Percentiles rank a stretch among this genome's conserved stretches.
These are phyloP conservation scores for Neocatenulostroma microsporum DNA, from an alignment of 2,329 filamentous ascomycete genomes.

Conservation along the genomic window DNA sequence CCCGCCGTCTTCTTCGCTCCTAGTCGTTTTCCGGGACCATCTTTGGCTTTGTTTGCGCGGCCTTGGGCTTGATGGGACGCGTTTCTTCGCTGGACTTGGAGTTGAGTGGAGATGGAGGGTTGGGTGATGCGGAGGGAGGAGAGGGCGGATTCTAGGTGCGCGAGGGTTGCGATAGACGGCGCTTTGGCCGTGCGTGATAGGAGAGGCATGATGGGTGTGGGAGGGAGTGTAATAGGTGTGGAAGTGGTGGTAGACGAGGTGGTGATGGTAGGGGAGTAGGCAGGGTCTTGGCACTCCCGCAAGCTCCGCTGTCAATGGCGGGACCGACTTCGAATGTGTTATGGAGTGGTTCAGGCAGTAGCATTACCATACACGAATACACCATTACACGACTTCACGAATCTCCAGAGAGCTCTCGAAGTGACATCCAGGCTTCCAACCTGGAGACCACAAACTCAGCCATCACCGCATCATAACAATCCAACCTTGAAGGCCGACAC, in stretches of 20 bases:
- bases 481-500: too few species aligned
- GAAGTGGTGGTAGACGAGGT: neutral
- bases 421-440: too few species aligned
- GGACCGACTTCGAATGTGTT: neutral
- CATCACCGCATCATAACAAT: too few species aligned
- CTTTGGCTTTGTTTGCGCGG: conserved; percentile 61
- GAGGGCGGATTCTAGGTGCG: conserved; percentile 25
- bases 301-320: neutral
- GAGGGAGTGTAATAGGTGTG: neutral
- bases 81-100: conserved; percentile 34
- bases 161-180: conserved; percentile 23
- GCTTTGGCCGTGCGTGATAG: conserved; percentile 8
- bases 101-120: conserved; percentile 13
- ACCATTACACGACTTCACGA: neutral
- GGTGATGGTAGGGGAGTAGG: conserved; percentile 6
- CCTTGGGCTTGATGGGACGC: conserved; percentile 60
- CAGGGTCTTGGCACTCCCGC: conserved; percentile 2
- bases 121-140: conserved; percentile 24
- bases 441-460: too few species aligned
- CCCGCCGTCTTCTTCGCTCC: conserved; percentile 90
- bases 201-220: conserved; percentile 6
- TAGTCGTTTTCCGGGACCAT: conserved; percentile 73
- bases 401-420: too few species aligned
- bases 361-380: neutral
- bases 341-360: neutral